These are phyloP conservation scores for Chlamydomonas reinhardtii DNA, from an alignment of 163 green algal genomes.

Conservation along the genomic window DNA sequence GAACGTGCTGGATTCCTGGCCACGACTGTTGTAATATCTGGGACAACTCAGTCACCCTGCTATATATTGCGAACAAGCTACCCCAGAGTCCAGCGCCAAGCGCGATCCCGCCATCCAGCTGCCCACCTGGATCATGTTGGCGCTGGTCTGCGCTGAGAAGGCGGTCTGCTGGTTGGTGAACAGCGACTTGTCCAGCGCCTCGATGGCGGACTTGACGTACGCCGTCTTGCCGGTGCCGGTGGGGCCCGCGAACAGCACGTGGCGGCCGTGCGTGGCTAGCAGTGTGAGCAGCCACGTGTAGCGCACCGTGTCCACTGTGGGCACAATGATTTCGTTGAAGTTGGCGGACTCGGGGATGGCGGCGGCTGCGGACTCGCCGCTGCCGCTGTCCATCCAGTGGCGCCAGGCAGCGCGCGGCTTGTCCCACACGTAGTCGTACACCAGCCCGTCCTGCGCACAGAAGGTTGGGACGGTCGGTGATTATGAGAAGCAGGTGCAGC, in stretches of 20 bases:
- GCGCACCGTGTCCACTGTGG: conserved; percentile 84
- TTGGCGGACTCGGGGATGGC: conserved; percentile 51
- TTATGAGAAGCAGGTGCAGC: not conserved
- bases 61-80: too few species aligned
- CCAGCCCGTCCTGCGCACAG: conserved; percentile 61
- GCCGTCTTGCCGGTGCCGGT: conserved; percentile 77
- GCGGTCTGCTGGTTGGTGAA: conserved; percentile 72
- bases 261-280: conserved; percentile 69
- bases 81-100: too few species aligned
- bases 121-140: conserved; percentile 65
- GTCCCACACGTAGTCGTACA: conserved; percentile 85
- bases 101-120: too few species aligned
- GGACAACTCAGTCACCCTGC: too few species aligned
- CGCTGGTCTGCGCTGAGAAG: conserved; percentile 74
- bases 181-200: conserved; percentile 59
- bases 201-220: conserved; percentile 69
- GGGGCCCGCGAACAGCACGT: conserved; percentile 75
- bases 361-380: conserved; percentile 27
- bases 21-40: too few species aligned
- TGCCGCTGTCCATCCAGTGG: conserved; percentile 74
- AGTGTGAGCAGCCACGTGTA: conserved; percentile 74
- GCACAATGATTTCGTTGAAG: conserved; percentile 82
- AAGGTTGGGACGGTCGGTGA: not conserved
- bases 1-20: too few species aligned
- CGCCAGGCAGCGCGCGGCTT: conserved; percentile 65